phyloP scores from a whole-genome alignment of 2,329 filamentous ascomycete species.

The Cordyceps pruinosa region DNA sequence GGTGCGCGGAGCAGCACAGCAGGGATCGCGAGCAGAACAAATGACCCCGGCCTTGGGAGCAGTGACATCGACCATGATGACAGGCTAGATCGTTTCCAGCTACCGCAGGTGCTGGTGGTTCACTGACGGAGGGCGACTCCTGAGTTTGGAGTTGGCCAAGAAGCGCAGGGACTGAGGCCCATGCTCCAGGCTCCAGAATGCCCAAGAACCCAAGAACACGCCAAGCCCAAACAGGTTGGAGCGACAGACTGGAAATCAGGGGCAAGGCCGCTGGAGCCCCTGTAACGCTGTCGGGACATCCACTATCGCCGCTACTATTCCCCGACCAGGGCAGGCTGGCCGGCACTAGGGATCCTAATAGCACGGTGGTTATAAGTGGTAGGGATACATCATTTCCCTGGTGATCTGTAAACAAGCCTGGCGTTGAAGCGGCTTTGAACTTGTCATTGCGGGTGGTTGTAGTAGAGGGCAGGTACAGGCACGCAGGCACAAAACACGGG shows the following conservation, averaged over 20 bases:
- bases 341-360: not conserved
- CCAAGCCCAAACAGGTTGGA: not conserved
- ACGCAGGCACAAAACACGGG: constrained; percentile 6
- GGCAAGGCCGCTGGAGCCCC: not conserved
- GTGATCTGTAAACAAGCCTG: not conserved
- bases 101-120: not conserved
- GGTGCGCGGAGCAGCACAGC: no score
- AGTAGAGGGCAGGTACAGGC: not conserved
- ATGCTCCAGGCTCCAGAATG: no score
- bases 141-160: no score
- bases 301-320: constrained; percentile 1
- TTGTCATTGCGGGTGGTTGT: no score
- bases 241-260: constrained; percentile 4
- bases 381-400: not conserved
- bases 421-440: not conserved
- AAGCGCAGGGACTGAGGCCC: no score
- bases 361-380: no score
- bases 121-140: no score
- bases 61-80: not conserved
- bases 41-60: not conserved
- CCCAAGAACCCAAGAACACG: not conserved
- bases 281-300: not conserved
- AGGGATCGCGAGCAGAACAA: not conserved
- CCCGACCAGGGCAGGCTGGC: not conserved
- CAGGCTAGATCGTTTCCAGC: not conserved